Conservation (phyloP, 495 filamentous ascomycete species). For the Xylaria venustula region DNA sequence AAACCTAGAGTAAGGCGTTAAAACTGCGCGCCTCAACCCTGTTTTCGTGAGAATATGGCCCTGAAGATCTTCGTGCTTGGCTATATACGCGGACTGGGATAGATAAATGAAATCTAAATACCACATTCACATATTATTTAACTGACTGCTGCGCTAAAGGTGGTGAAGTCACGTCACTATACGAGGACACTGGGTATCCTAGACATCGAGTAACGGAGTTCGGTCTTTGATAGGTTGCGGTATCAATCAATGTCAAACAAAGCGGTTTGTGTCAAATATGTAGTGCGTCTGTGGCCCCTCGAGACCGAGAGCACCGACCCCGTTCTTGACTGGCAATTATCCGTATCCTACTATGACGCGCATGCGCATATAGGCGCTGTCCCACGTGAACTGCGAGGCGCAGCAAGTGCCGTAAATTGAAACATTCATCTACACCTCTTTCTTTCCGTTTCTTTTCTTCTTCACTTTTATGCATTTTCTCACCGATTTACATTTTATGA, state of each 20-base stretch:
- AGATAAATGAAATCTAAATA: not conserved
- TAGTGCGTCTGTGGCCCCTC: not conserved
- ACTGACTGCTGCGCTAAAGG: too few species aligned
- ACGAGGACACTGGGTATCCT: not conserved
- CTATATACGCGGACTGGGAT: not conserved
- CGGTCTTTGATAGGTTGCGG: conserved; percentile 1
- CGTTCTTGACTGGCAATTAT: not conserved
- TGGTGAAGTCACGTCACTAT: too few species aligned
- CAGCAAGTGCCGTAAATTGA: not conserved
- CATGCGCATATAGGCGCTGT: conserved; percentile 1
- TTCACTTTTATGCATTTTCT: too few species aligned
- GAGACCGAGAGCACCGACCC: conserved; percentile 1
- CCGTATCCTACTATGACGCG: not conserved
- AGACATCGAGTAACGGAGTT: not conserved
- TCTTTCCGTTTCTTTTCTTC: not conserved
- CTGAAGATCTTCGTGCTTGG: not conserved
- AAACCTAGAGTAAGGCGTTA: conserved; percentile 35
- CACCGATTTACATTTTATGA: not conserved
- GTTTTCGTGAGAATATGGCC: too few species aligned
- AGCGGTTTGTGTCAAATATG: not conserved
- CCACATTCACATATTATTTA: not conserved
- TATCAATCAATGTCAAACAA: conserved; percentile 7
- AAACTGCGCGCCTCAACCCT: not conserved
- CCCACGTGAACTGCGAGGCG: not conserved
- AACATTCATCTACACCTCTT: not conserved